Percentiles rank a stretch among this genome's conserved stretches.
phyloP scores from a whole-genome alignment of 441 rosid genomes.

The Mallotus japonicus region DNA sequence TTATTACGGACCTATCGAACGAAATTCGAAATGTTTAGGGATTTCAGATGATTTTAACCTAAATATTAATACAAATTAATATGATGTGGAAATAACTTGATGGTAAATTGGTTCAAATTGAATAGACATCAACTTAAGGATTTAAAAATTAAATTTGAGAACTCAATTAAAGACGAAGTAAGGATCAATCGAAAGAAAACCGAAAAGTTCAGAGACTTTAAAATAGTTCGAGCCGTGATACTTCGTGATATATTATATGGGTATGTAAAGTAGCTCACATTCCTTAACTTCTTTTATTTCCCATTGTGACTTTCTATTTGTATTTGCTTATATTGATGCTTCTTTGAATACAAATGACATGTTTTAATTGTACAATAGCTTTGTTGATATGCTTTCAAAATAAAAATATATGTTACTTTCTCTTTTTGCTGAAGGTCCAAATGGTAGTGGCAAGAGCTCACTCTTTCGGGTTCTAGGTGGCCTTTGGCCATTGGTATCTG shows the following conservation, averaged over 20 bases:
- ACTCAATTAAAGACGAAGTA: too few relatives aligned
- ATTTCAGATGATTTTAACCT: too few relatives aligned
- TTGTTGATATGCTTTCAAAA: not conserved
- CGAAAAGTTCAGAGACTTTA: too few relatives aligned
- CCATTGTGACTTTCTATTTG: not conserved
- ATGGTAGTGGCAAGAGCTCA: conserved; percentile 99
- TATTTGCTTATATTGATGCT: not conserved
- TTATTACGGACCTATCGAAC: too few relatives aligned
- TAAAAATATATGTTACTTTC: conserved; percentile 15
- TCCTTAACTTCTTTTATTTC: not conserved
- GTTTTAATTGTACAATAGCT: not conserved
- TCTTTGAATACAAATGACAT: not conserved
- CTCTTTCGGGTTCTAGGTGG: conserved; percentile 99
- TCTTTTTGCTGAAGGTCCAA: conserved; percentile 74
- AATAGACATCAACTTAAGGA: too few relatives aligned
- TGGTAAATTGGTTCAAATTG: too few relatives aligned
- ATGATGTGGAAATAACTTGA: too few relatives aligned
- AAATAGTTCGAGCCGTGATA: too few relatives aligned
- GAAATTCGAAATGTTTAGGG: too few relatives aligned
- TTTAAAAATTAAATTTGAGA: too few relatives aligned
- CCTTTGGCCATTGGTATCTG: conserved; percentile 97
- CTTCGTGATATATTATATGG: not conserved
- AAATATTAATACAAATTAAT: too few relatives aligned
- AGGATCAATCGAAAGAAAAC: too few relatives aligned
- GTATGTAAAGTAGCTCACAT: not conserved